Conservation (phyloP, 768 basidiomycete genomes). For the Agaricus bisporus region DNA sequence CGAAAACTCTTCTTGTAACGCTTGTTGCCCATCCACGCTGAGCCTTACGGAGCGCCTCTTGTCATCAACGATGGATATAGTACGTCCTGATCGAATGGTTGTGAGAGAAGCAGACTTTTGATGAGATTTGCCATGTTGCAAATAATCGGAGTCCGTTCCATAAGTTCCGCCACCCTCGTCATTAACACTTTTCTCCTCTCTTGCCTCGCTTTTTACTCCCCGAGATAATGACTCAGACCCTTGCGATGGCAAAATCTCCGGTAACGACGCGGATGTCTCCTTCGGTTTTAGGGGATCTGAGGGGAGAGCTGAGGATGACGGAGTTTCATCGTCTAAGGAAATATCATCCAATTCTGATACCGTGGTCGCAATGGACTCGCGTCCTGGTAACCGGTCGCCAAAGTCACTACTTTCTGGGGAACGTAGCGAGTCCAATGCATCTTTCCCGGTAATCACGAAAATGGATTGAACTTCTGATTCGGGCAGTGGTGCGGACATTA, state of each 20-base stretch:
- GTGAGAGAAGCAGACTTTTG: conserved; percentile 60
- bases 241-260: neutral
- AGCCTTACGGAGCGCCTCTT: conserved; percentile 33
- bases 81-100: conserved; percentile 47
- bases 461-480: neutral
- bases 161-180: conserved; percentile 10
- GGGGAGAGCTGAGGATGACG: conserved; percentile 26
- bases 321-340: conserved; percentile 37
- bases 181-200: neutral
- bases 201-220: neutral
- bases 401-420: conserved; percentile 37
- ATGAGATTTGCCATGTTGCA: conserved; percentile 29
- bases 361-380: conserved; percentile 35
- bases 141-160: conserved; percentile 1
- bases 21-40: conserved; percentile 54
- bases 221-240: neutral
- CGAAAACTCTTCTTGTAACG: conserved; percentile 72
- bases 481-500: conserved; percentile 2
- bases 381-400: conserved; percentile 20
- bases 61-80: conserved; percentile 19
- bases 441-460: conserved; percentile 1
- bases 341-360: conserved; percentile 65
- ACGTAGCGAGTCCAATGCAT: conserved; percentile 39
- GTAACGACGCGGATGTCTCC: neutral
- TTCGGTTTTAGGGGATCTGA: neutral